Conservation (phyloP, 331 rosid genomes). For the Ulmus americana region DNA sequence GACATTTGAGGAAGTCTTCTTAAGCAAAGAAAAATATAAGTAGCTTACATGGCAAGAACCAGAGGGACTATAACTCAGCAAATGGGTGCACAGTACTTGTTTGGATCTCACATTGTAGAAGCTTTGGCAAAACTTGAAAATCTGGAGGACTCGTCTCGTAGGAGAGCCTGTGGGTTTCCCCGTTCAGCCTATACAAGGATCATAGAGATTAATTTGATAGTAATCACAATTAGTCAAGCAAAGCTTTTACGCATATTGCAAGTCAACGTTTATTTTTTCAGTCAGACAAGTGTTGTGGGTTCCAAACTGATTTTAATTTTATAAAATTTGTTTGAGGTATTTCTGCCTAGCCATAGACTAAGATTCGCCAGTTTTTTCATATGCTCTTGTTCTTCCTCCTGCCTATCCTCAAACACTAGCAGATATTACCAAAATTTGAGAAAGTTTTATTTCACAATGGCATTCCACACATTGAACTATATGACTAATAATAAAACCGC, state of each 20-base stretch:
- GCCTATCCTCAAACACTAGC: too few species aligned
- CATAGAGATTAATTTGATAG: not conserved
- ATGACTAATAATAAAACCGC: not conserved
- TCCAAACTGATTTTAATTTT: too few species aligned
- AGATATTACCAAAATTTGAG: too few species aligned
- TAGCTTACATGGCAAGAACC: not conserved
- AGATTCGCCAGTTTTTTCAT: not conserved
- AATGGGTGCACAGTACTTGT: not conserved
- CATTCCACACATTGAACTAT: too few species aligned
- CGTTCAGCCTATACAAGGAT: conserved; percentile 55
- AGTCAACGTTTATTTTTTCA: not conserved
- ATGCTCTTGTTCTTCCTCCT: too few species aligned
- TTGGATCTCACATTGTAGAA: conserved; percentile 46
- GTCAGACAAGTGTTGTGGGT: too few species aligned
- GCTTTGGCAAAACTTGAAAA: conserved; percentile 76
- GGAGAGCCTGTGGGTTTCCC: conserved; percentile 74
- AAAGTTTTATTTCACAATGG: too few species aligned
- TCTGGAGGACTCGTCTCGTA: conserved; percentile 44
- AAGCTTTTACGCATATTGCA: not conserved
- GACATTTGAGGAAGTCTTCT: too few species aligned
- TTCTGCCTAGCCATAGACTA: too few species aligned
- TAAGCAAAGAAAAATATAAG: too few species aligned
- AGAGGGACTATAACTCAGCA: conserved; percentile 1
- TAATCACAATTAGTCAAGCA: not conserved
- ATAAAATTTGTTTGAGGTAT: too few species aligned